Evolutionary conservation across 441 rosid species (phyloP).

Genomic region (Jatropha podagrica): DNA sequence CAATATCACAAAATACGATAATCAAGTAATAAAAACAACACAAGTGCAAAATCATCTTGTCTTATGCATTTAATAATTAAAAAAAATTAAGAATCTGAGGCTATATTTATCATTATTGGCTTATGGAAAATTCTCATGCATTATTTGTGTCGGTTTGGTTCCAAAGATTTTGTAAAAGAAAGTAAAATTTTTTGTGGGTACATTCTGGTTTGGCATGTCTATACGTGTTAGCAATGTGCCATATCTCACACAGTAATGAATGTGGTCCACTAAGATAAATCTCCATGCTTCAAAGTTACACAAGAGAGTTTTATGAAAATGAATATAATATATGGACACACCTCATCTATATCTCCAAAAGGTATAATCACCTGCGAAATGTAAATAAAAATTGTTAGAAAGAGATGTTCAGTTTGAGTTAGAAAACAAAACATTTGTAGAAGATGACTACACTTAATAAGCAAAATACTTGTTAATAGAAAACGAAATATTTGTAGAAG

Average conservation of each 20-base stretch:
- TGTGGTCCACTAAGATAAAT: background rate
- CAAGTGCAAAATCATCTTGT: background rate
- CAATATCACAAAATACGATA: background rate
- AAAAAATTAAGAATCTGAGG: background rate
- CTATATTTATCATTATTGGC: background rate
- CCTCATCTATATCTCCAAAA: slow-evolving; percentile 96
- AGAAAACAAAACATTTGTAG: background rate
- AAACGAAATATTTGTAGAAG: background rate
- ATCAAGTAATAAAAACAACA: background rate
- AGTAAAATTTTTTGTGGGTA: background rate
- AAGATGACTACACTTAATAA: background rate
- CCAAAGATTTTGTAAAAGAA: background rate
- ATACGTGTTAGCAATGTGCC: background rate
- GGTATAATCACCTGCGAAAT: slow-evolving; percentile 78
- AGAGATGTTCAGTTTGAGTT: background rate
- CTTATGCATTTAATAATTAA: slow-evolving; percentile 1
- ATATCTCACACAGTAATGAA: background rate
- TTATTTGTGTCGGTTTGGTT: background rate
- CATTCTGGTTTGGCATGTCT: background rate
- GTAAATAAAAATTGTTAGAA: background rate
- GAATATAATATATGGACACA: slow-evolving; percentile 29
- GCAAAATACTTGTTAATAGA: background rate
- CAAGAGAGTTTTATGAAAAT: slow-evolving; percentile 14
- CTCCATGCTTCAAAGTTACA: background rate
- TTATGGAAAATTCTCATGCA: background rate